Conservation (phyloP, 352 stramenopile genomes). For the Pythium sp. region DNA sequence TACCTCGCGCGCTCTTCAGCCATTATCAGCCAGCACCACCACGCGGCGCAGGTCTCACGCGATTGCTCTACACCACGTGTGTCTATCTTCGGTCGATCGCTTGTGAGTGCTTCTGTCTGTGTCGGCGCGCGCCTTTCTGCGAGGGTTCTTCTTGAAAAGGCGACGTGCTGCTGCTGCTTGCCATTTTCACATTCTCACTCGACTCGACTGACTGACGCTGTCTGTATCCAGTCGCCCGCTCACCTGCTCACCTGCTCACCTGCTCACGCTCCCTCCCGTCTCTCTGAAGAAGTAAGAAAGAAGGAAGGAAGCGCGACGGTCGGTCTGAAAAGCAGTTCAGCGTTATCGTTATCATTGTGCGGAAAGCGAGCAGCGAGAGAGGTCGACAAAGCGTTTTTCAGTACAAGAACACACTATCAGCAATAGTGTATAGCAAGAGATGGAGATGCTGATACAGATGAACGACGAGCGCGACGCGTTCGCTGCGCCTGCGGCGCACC, state of each 20-base stretch:
- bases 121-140: neutral
- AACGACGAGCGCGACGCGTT: constrained; percentile 7
- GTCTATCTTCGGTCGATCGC: neutral
- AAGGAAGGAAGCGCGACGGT: neutral
- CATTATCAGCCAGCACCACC: neutral
- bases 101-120: neutral
- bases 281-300: neutral
- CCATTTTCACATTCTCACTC: neutral
- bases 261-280: neutral
- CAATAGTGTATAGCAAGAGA: neutral
- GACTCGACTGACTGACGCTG: neutral
- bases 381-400: neutral
- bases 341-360: neutral
- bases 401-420: neutral
- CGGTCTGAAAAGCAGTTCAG: neutral
- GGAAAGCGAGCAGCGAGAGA: constrained; percentile 1
- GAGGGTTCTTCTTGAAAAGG: neutral
- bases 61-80: neutral
- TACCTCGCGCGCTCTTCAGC: neutral
- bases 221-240: neutral
- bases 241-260: neutral
- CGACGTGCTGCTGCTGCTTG: neutral
- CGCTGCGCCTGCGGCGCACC: neutral
- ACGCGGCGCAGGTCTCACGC: neutral
- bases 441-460: constrained; percentile 9